Evolutionary conservation across 179 eudicot species (phyloP).

Genomic region (Amaranthus tricolor): DNA sequence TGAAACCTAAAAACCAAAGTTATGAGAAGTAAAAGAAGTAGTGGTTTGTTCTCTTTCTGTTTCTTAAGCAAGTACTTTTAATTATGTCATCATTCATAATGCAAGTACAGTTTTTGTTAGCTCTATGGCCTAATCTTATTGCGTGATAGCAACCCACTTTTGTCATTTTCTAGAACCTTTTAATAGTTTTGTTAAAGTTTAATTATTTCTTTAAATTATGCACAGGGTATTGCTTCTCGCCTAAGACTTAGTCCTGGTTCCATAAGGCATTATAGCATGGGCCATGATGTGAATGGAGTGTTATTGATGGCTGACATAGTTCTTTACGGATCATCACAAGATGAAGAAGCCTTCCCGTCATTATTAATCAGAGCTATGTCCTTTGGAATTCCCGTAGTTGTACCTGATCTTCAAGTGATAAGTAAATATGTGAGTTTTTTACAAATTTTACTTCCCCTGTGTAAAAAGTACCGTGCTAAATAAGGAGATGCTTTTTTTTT

Average conservation of each 20-base stretch:
- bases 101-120: neutral
- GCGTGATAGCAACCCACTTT: neutral
- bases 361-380: slow-evolving; percentile 80
- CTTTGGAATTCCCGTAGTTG: slow-evolving; percentile 72
- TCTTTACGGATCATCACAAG: slow-evolving; percentile 80
- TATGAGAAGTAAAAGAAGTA: neutral
- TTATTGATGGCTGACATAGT: slow-evolving; percentile 80
- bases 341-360: slow-evolving; percentile 83
- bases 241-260: slow-evolving; percentile 67
- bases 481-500: neutral
- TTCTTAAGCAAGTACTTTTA: neutral
- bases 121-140: neutral
- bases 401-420: slow-evolving; percentile 74
- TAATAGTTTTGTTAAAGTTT: neutral
- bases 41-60: neutral
- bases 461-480: neutral
- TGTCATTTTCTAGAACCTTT: neutral
- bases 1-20: neutral
- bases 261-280: slow-evolving; percentile 68
- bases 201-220: slow-evolving; percentile 12
- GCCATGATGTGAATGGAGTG: slow-evolving; percentile 63
- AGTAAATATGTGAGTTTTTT: slow-evolving; percentile 61
- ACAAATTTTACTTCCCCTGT: too few species aligned
- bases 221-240: slow-evolving; percentile 68
- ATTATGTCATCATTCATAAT: neutral